Evolutionary conservation across 306 rosid species (phyloP).

Genomic region (Cicer pinnatifidum): DNA sequence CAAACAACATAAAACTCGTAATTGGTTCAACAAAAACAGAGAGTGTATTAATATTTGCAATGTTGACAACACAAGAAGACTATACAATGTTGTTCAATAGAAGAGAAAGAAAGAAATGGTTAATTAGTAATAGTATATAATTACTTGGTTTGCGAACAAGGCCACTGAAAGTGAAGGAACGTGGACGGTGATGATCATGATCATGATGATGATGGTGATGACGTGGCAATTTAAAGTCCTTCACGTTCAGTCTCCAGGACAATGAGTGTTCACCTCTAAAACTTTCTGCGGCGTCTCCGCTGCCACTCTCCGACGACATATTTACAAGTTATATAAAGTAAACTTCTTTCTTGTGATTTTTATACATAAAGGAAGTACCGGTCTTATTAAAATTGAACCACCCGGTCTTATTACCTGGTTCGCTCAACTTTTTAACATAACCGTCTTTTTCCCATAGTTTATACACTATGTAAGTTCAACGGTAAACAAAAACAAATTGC

Average conservation of each 20-base stretch:
- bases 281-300: background rate
- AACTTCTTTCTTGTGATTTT: background rate
- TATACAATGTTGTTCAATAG: no score
- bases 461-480: no score
- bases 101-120: no score
- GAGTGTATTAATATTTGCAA: no score
- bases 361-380: background rate
- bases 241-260: constrained; percentile 48
- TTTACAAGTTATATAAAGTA: background rate
- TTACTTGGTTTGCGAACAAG: constrained; percentile 38
- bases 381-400: background rate
- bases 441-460: no score
- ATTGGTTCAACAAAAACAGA: background rate
- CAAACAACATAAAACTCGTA: background rate
- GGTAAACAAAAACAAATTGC: no score
- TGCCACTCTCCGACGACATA: constrained; percentile 26
- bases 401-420: background rate
- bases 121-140: no score
- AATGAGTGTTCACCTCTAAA: constrained; percentile 3
- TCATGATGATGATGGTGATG: background rate
- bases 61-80: no score
- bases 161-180: constrained; percentile 21
- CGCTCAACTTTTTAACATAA: background rate
- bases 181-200: background rate
- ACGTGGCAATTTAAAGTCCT: constrained; percentile 39